Percentiles rank a stretch among this genome's conserved stretches.
Conservation (phyloP, 306 rosid species). For the Astragalus membranaceus region DNA sequence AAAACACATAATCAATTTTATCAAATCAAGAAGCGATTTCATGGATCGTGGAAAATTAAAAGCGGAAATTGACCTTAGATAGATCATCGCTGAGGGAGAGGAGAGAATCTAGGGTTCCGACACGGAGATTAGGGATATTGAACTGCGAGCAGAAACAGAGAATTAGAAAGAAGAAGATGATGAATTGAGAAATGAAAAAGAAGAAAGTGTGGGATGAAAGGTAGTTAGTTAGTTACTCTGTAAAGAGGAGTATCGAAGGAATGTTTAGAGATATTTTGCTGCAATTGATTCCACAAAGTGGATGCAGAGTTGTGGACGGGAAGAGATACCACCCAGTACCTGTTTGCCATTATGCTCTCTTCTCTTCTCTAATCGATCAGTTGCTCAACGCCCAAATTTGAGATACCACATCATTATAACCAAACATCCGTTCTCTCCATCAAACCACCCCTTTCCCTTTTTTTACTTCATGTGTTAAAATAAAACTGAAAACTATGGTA, state of each 20-base stretch:
- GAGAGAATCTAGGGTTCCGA: slow-evolving; percentile 96
- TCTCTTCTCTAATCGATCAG: not conserved
- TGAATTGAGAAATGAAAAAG: not conserved
- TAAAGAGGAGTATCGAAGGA: slow-evolving; percentile 95
- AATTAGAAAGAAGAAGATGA: too few species aligned
- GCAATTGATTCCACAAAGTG: slow-evolving; percentile 68
- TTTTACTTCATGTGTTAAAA: too few species aligned
- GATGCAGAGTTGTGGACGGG: slow-evolving; percentile 72
- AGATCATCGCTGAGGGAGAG: slow-evolving; percentile 99
- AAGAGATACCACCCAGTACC: slow-evolving; percentile 90
- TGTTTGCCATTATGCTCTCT: slow-evolving; percentile 50
- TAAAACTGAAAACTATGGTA: too few species aligned
- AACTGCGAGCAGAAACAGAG: slow-evolving; percentile 35
- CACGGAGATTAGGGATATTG: slow-evolving; percentile 86
- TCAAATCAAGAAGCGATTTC: not conserved
- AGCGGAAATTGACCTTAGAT: slow-evolving; percentile 46
- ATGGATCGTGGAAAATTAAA: not conserved
- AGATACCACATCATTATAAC: too few species aligned
- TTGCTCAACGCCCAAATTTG: not conserved
- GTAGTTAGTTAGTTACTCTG: slow-evolving; percentile 37
- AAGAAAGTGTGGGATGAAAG: not conserved
- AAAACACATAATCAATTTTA: not conserved
- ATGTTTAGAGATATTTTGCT: slow-evolving; percentile 84
- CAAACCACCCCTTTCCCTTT: too few species aligned
- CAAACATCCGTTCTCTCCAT: too few species aligned